Base-by-base conservation (phyloP, 768 basidiomycete genomes). In the Russula abietina region DNA sequence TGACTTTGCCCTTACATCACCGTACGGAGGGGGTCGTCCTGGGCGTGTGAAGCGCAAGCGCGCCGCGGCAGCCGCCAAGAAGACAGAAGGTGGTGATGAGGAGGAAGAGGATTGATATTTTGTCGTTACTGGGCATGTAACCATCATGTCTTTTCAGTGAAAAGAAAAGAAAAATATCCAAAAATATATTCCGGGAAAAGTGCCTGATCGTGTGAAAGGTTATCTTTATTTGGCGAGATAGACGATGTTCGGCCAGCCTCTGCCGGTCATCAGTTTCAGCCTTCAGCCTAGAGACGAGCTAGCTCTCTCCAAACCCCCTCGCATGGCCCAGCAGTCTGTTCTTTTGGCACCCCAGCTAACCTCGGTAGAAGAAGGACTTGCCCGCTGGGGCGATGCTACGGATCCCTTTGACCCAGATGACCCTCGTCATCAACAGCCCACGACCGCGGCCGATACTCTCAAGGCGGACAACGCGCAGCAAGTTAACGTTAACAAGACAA, bases 1-100 rank as follows among this genome's bases (percentile, higher is more conserved):
- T 75, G 97, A 99, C 84, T 99, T 98, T 74, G 89, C 96, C 50
- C 87, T 95, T 70, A 95, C 89, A 62, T 97, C 94, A 66, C 95
- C 96, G 60, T 96, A 92, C 72, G 96, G 95, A 74, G 96, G 96
- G 72, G 95, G 90, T 69, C 87, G 90, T 65, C 80, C 91, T 66
- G 95, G 95, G 70, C 96, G 96, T 69, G 93, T 95, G 74, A 98
- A 98, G 91, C 88, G 96, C 77, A 98, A 97, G 89, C 92, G 95
- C 73, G 92, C 90, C 64, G 87, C 87, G 67, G 91, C 91, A 49
- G 95, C 93, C 65, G 92, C 88, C 67, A 91, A 90, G 81, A 91
- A 87, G 80, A 91, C 89, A 69, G 92, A 86, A 71, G 94, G 87
- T 65, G 95, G 84, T 68, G 93, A 89, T 39, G 93, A 86, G 51